Conservation (phyloP, 768 basidiomycete genomes). For the Serendipita sp. region DNA sequence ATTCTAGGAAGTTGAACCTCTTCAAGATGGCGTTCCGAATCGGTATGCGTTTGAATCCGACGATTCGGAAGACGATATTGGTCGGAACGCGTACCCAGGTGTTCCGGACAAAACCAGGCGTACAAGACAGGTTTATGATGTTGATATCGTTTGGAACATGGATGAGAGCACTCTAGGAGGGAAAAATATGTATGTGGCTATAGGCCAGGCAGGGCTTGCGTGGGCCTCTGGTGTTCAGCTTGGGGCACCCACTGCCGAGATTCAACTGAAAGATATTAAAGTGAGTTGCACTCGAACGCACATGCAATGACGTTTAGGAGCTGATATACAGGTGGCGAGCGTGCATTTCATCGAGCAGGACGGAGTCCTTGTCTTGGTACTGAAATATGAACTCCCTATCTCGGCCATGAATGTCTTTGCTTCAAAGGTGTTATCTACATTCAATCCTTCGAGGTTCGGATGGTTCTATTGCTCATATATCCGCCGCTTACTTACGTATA, state of each 20-base stretch:
- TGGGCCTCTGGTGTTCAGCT: not conserved
- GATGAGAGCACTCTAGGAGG: not conserved
- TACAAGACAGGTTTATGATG: not conserved
- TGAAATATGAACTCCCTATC: not conserved
- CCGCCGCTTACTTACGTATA: not conserved
- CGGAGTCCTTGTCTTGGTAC: not conserved
- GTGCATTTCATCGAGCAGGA: not conserved
- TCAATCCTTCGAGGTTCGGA: not conserved
- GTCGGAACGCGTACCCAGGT: not conserved
- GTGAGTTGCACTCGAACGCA: not conserved
- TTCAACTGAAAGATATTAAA: not conserved
- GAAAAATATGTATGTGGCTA: not conserved
- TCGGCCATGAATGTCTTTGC: not conserved
- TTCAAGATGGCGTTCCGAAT: not conserved
- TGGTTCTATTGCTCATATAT: not conserved
- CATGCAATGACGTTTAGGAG: not conserved
- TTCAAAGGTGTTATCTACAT: not conserved
- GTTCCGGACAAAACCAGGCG: not conserved
- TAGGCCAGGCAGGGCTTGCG: not conserved
- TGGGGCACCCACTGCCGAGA: not conserved
- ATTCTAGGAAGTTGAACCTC: not conserved
- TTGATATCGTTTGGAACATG: not conserved
- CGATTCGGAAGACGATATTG: conserved; percentile 3
- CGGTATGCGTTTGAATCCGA: conserved; percentile 3
- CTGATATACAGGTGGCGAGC: not conserved